A percentile compares a stretch with the other conserved stretches of the same genome.
Evolutionary conservation across 176 grass and related monocot species (phyloP).

Genomic region (Chloris gayana): DNA sequence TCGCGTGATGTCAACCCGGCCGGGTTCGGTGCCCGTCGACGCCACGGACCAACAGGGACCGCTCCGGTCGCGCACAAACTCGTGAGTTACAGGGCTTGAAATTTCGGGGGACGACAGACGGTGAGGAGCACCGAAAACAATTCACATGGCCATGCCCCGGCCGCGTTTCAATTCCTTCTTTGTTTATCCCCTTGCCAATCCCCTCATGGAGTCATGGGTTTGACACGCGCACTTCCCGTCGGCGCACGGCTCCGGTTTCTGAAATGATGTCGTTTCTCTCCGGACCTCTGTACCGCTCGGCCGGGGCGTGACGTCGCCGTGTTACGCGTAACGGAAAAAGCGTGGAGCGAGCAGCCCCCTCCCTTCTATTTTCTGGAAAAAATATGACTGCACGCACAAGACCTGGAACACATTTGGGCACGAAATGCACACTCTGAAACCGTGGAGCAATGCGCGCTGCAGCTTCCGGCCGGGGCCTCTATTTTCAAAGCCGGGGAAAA

Average conservation of each 20-base stretch:
- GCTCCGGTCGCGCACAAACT: conserved; percentile 23
- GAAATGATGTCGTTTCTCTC: no score
- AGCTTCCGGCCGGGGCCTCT: background rate
- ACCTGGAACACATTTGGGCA: conserved; percentile 25
- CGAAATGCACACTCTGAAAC: conserved; percentile 16
- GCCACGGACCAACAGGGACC: conserved; percentile 15
- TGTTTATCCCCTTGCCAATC: conserved; percentile 27
- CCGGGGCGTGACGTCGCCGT: no score
- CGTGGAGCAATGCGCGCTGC: background rate
- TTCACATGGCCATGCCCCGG: conserved; percentile 22
- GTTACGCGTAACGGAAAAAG: no score
- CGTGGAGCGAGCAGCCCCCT: no score
- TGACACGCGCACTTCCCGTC: background rate
- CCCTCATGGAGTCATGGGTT: conserved; percentile 16
- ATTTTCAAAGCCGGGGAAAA: background rate
- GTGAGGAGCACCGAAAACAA: conserved; percentile 5
- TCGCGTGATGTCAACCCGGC: conserved; percentile 29
- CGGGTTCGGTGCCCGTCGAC: conserved; percentile 24
- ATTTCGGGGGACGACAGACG: background rate
- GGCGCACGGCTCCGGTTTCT: background rate
- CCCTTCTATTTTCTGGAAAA: no score
- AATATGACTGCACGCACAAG: no score
- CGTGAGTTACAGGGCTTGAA: conserved; percentile 36
- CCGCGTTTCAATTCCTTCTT: background rate
- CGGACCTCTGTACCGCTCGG: no score